phyloP scores from a whole-genome alignment of 306 rosid species.

The Macrotyloma uniflorum region DNA sequence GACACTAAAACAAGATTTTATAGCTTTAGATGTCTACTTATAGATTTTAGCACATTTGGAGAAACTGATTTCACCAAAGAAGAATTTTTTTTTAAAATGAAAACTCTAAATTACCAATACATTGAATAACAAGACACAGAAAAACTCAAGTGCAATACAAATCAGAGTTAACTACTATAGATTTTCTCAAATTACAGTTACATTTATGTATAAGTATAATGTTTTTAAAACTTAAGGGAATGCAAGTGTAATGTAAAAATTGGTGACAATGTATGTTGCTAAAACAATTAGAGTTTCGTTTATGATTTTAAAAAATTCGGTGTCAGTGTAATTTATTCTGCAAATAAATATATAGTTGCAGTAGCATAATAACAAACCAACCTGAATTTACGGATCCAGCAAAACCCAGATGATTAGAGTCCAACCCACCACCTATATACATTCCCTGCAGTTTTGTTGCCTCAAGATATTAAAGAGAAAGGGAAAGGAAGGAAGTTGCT shows the following conservation, averaged over 20 bases:
- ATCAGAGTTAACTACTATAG: background rate
- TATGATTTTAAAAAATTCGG: too few relatives aligned
- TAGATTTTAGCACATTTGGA: background rate
- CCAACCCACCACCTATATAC: conserved; percentile 64
- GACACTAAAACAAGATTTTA: background rate
- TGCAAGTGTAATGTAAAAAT: too few relatives aligned
- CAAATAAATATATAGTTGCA: conserved; percentile 21
- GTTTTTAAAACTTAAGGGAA: too few relatives aligned
- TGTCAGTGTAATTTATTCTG: too few relatives aligned
- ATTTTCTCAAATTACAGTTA: too few relatives aligned
- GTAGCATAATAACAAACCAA: conserved; percentile 45
- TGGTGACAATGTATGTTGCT: too few relatives aligned
- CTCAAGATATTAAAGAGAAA: conserved; percentile 24
- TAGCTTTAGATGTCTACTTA: background rate
- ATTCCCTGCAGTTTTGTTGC: conserved; percentile 67
- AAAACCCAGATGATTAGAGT: conserved; percentile 65
- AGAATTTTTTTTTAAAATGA: conserved; percentile 8
- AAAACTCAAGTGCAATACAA: conserved; percentile 6
- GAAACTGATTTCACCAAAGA: background rate
- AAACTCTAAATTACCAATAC: conserved; percentile 1
- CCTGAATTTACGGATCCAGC: conserved; percentile 78
- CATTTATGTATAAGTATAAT: too few relatives aligned
- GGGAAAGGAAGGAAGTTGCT: background rate
- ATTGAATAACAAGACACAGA: background rate
- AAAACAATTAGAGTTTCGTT: too few relatives aligned